Evolutionary conservation across 805 yeast species (phyloP), one percentile per base, ranked within the genome.

Genomic region (Kuraishia molischiana): DNA sequence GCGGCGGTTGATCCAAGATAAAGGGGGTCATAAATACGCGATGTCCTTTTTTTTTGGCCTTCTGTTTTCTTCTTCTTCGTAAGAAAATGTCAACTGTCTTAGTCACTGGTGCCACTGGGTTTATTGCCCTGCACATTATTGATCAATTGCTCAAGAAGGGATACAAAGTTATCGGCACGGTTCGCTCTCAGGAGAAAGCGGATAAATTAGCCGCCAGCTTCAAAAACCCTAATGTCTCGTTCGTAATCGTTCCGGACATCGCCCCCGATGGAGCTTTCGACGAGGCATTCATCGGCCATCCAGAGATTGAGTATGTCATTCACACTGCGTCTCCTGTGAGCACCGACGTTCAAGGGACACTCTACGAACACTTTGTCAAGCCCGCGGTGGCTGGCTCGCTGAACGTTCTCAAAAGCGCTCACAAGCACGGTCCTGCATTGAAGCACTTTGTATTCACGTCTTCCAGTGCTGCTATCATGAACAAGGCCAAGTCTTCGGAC

Each of bases 351-450:
- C 48, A 54, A 21, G 53, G 53, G 9, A 62, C 66, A 42, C 53
- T 63, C 24, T 67, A 61, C 37, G 59, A 61, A 41, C 69, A 64
- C 14, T 62, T 71, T 49, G 51, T 75, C 17, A 51, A 59, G 14
- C 84, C 85, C 10, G 82, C 84, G 2, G 63, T 72, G 11, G 51
- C 62, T 30, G 83, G 83, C 35, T 72, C 81, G 5, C 54, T 53
- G 33, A 66, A 68, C 44, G 60, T 74, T 40, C 55, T 77, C 48
- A 50, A 57, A 11, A 64, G 74, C 1, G 59, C 69, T 36, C 54
- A 61, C 43, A 46, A 51, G 22, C 62, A 54, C 44, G 72, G 69
- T 13, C 70, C 77, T 2, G 56, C 63, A 32, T 62, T 72, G 21
- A 54, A 54, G 35, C 50, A 57, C 10, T 66, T 72, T 3, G 74